Base-by-base conservation (phyloP, 2,329 filamentous ascomycete genomes). In the Fusarium secorum region DNA sequence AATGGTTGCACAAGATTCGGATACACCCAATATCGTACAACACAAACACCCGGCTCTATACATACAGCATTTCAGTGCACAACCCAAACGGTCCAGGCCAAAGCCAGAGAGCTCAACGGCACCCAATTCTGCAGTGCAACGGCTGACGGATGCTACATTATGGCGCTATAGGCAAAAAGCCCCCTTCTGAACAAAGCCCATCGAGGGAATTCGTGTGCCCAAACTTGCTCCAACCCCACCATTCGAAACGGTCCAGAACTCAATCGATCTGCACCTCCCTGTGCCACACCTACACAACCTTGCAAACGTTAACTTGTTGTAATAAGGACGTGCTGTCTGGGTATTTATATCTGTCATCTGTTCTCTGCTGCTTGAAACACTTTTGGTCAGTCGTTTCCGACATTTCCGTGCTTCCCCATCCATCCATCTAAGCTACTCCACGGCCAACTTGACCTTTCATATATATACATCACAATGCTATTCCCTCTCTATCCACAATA, bases 241-340 rank as follows among this genome's bases (percentile, higher is more conserved):
- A 70, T 60, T 56, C 59, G 60, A 59, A 64, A 75, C 67, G 74
- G 74, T 76, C 74, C 73, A 75, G 74, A 76, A 75, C 74, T 75
- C 68, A 59, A 76, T 76, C 61, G 74, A 76, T 74, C 74, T 76
- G 74, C 74, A 75, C 65, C 63, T 75, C 65, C 61, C 64, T 72
- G 74, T 75, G 74, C 74, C 74, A 76, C 74, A 73, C 70, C 63
- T 63, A 56, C 64, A 48, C 56, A 70, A 63, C 62, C 71, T 61
- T 56, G 62, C 48, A 60, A 68, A 68, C 51, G 61, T 57, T 59
- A 63, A 48, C 45, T 32, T 48, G 20, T 48, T 30, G 44, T 22
- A 48, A 59, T 57, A 32, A 44, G 57, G 36, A 59, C 18, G 38
- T 44, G 44, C 55, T 41, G 42, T 45, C 42, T 32, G 45, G 45